These are phyloP conservation scores for Diplodia scrobiculata DNA, from an alignment of 2,329 filamentous ascomycete genomes.

Conservation along the genomic window DNA sequence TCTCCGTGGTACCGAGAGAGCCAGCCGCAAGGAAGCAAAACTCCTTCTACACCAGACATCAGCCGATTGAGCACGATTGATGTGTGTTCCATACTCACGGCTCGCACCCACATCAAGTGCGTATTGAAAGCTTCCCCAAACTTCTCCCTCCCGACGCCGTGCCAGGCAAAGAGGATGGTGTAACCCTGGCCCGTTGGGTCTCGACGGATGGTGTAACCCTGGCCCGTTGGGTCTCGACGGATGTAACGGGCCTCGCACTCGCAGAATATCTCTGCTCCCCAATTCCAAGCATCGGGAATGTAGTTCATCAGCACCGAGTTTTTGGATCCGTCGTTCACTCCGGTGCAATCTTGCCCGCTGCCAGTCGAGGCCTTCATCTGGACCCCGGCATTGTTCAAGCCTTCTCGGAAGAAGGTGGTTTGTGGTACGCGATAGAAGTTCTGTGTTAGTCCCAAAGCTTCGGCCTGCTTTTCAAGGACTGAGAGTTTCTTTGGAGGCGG, in stretches of 20 bases:
- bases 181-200: conserved; percentile 57
- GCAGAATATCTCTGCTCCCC: conserved; percentile 71
- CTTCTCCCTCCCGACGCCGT: conserved; percentile 59
- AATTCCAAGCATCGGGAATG: conserved; percentile 69
- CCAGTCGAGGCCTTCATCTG: conserved; percentile 63
- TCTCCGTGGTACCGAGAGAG: conserved; percentile 66
- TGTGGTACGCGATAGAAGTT: conserved; percentile 61
- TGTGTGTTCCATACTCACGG: conserved; percentile 37
- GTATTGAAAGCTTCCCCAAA: conserved; percentile 59
- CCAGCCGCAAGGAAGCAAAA: conserved; percentile 69
- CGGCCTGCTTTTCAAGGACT: conserved; percentile 61
- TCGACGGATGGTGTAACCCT: conserved; percentile 64
- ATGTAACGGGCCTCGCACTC: conserved; percentile 67
- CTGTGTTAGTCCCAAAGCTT: conserved; percentile 53
- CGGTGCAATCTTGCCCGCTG: conserved; percentile 65
- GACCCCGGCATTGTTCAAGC: conserved; percentile 65
- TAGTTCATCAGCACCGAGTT: conserved; percentile 68
- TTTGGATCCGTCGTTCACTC: conserved; percentile 69
- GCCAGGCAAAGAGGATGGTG: conserved; percentile 66
- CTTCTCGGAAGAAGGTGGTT: conserved; percentile 64
- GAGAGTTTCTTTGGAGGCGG: conserved; percentile 61
- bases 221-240: conserved; percentile 51
- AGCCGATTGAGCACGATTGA: not conserved
- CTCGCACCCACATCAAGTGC: conserved; percentile 68
- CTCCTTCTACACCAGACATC: conserved; percentile 47